Evolutionary conservation across 1,139 yeast species (phyloP).

Genomic region (Sugiyamaella pinicola): DNA sequence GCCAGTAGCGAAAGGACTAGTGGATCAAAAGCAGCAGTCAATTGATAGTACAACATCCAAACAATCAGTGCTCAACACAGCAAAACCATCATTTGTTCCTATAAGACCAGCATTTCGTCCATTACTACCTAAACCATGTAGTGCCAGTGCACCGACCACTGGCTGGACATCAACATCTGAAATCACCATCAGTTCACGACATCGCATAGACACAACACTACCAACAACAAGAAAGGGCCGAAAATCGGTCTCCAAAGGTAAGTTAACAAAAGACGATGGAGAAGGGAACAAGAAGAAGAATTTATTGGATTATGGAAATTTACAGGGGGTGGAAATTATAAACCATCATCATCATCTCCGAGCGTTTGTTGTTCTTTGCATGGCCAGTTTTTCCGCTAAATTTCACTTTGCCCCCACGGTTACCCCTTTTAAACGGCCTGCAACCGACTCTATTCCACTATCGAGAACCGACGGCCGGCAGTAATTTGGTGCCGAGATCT

Average conservation of each 20-base stretch:
- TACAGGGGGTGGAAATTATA: neutral
- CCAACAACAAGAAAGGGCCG: constrained; percentile 22
- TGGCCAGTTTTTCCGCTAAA: neutral
- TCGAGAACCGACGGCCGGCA: constrained; percentile 6
- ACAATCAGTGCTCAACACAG: constrained; percentile 4
- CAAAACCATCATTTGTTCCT: constrained; percentile 36
- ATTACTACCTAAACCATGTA: constrained; percentile 41
- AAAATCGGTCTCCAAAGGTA: constrained; percentile 22
- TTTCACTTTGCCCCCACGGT: neutral
- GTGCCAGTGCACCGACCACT: constrained; percentile 17
- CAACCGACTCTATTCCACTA: neutral
- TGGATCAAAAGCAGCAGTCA: constrained; percentile 10
- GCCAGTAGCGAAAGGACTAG: neutral
- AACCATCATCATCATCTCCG: too few species aligned
- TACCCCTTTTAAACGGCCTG: neutral
- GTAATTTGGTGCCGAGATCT: neutral
- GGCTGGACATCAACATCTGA: constrained; percentile 17
- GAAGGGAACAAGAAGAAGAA: neutral
- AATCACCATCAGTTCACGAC: constrained; percentile 13
- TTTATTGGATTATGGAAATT: neutral
- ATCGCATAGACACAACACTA: constrained; percentile 12
- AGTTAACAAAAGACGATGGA: neutral
- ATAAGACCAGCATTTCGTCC: constrained; percentile 44
- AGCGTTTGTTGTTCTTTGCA: neutral
- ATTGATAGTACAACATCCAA: constrained; percentile 3